Evolutionary conservation across 768 basidiomycete genomes (phyloP).

Genomic region (Holtermanniella nyarrowii): DNA sequence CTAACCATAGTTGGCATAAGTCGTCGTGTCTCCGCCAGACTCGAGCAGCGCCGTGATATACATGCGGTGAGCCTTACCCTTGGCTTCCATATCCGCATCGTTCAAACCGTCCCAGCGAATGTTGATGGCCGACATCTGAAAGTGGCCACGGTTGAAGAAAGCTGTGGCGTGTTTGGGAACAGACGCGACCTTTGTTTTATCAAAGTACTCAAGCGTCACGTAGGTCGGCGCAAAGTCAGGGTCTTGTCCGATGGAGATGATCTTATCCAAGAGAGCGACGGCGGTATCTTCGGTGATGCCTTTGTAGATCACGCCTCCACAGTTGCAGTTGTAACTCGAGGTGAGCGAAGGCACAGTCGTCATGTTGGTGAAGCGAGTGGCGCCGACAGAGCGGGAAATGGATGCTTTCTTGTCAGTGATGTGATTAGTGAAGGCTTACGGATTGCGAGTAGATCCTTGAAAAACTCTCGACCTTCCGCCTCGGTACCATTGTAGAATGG

Average conservation of each 20-base stretch:
- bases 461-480: not conserved
- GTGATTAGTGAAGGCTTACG: slow-evolving; percentile 5
- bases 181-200: not conserved
- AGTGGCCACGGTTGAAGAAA: not conserved
- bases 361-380: not conserved
- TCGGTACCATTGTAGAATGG: slow-evolving; percentile 1
- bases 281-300: too few relatives aligned
- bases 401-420: not conserved
- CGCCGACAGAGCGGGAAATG: not conserved
- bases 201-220: not conserved
- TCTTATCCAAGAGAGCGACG: too few relatives aligned
- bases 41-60: too few relatives aligned
- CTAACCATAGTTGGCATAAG: too few relatives aligned
- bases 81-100: too few relatives aligned
- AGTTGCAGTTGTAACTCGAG: not conserved
- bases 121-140: too few relatives aligned
- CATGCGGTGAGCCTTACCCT: too few relatives aligned
- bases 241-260: not conserved
- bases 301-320: not conserved
- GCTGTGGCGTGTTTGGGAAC: not conserved
- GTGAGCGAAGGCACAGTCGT: not conserved
- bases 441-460: not conserved
- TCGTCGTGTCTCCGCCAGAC: too few relatives aligned
- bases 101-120: too few relatives aligned
- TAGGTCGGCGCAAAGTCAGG: not conserved